Conservation (phyloP, 192 early-diverging fungal genomes). For the Coemansia sp. region DNA sequence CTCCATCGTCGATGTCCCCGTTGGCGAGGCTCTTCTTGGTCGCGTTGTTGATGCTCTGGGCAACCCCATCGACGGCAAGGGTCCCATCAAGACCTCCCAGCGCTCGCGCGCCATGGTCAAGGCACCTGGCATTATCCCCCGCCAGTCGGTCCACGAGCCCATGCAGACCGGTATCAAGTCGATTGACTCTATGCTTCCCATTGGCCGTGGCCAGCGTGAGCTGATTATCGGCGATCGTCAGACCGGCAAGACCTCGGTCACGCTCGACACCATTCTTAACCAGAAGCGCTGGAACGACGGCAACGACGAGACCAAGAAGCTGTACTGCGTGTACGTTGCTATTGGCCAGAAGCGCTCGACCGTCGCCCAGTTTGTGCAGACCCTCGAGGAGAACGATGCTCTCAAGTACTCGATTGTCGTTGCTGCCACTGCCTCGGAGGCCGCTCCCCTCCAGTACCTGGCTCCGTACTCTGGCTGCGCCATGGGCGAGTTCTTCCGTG, state of each 20-base stretch:
- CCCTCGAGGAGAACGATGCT: conserved; percentile 96
- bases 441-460: conserved; percentile 97
- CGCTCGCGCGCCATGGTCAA: conserved; percentile 97
- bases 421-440: conserved; percentile 98
- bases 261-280: conserved; percentile 98
- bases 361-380: conserved; percentile 98
- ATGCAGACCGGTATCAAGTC: conserved; percentile 99
- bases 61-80: conserved; percentile 99
- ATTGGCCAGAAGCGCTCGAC: conserved; percentile 99
- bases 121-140: conserved; percentile 99
- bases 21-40: conserved; percentile 91
- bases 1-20: conserved; percentile 97
- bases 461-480: conserved; percentile 98
- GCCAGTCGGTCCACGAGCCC: conserved; percentile 98
- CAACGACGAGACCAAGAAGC: conserved; percentile 94
- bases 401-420: conserved; percentile 98
- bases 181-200: conserved; percentile 99
- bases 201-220: conserved; percentile 99
- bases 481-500: conserved; percentile 99
- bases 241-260: conserved; percentile 99
- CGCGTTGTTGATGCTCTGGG: conserved; percentile 99
- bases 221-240: conserved; percentile 99
- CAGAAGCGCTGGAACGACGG: conserved; percentile 98
- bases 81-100: conserved; percentile 80
- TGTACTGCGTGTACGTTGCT: conserved; percentile 99